phyloP scores from a whole-genome alignment of 768 basidiomycete species.

The Imleria badia region DNA sequence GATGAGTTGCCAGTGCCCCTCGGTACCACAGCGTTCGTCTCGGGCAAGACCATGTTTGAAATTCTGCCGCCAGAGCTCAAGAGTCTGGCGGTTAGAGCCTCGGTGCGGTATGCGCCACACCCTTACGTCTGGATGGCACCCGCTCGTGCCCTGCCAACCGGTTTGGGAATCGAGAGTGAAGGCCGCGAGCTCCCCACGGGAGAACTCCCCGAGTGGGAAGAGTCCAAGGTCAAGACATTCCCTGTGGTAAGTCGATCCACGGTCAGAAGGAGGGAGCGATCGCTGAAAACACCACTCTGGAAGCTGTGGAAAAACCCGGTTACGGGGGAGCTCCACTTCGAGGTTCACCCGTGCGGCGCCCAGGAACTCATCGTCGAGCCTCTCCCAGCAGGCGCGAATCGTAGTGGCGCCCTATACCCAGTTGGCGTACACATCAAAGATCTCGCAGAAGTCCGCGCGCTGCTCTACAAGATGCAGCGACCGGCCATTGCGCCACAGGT shows the following conservation, averaged over 20 bases:
- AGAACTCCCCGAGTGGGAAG: slow-evolving; percentile 82
- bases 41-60: slow-evolving; percentile 83
- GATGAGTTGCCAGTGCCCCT: slow-evolving; percentile 81
- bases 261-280: background rate
- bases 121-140: slow-evolving; percentile 92
- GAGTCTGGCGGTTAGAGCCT: slow-evolving; percentile 74
- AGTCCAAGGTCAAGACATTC: slow-evolving; percentile 67
- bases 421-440: slow-evolving; percentile 78
- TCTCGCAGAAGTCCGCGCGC: slow-evolving; percentile 64
- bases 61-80: slow-evolving; percentile 69
- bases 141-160: slow-evolving; percentile 70
- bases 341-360: slow-evolving; percentile 85
- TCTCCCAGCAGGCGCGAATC: slow-evolving; percentile 57
- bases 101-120: slow-evolving; percentile 79
- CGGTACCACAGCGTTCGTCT: slow-evolving; percentile 83
- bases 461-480: slow-evolving; percentile 84
- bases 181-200: slow-evolving; percentile 63
- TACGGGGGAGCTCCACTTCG: slow-evolving; percentile 79
- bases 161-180: slow-evolving; percentile 80
- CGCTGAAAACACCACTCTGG: background rate
- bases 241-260: slow-evolving; percentile 49
- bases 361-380: slow-evolving; percentile 70
- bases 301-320: slow-evolving; percentile 92
- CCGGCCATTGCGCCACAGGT: slow-evolving; percentile 84
- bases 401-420: slow-evolving; percentile 73